phyloP scores from a whole-genome alignment of 345 rosid genomes.

The Draba incana region DNA sequence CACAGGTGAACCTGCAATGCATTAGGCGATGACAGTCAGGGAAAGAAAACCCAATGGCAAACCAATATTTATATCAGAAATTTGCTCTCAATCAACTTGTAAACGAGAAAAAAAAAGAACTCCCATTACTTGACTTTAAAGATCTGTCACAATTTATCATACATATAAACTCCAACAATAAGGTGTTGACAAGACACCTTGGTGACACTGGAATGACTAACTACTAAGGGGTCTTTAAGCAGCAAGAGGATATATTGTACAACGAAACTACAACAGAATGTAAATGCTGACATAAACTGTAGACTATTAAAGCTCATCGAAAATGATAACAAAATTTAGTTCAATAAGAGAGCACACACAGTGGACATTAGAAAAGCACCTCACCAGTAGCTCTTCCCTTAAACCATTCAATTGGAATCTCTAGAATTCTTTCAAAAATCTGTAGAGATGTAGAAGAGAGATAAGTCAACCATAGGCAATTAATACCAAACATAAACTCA shows the following conservation, averaged over 20 bases:
- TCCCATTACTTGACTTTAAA: conserved; percentile 8
- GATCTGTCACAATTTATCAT: conserved; percentile 21
- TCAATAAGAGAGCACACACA: conserved; percentile 17
- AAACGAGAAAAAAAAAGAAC: conserved; percentile 15
- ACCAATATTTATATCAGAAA: conserved; percentile 3
- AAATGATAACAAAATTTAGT: conserved; percentile 13
- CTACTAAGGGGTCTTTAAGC: conserved; percentile 1
- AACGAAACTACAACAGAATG: conserved; percentile 1
- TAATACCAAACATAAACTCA: conserved; percentile 8
- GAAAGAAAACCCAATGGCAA: conserved; percentile 15
- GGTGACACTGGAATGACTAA: conserved; percentile 14
- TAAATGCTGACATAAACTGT: not conserved
- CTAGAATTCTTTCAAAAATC: conserved; percentile 93
- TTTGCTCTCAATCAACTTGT: conserved; percentile 20
- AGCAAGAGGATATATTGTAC: conserved; percentile 8
- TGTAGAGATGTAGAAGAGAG: conserved; percentile 44
- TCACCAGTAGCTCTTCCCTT: conserved; percentile 99
- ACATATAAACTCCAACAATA: conserved; percentile 15
- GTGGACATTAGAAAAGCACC: conserved; percentile 83
- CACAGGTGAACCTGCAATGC: conserved; percentile 79
- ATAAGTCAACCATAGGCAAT: conserved; percentile 27
- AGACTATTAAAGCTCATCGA: not conserved
- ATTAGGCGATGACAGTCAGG: conserved; percentile 28
- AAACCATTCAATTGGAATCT: conserved; percentile 84
- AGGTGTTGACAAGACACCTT: conserved; percentile 17